Evolutionary conservation across 805 yeast genomes (phyloP).

Genomic region (Lipomyces chichibuensis): DNA sequence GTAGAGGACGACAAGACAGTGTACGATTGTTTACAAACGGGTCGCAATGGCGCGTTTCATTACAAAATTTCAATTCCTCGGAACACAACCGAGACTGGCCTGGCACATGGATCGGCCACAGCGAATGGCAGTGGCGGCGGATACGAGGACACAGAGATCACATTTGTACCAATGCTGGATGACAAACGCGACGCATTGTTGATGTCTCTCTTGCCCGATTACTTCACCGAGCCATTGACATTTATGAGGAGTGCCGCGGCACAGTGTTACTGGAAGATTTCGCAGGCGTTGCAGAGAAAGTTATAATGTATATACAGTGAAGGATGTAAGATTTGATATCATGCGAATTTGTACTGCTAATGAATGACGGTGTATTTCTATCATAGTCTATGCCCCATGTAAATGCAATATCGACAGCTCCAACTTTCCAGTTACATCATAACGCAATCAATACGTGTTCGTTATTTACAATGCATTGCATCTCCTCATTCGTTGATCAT

Average conservation of each 20-base stretch:
- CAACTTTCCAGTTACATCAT: background rate
- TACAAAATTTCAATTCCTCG: constrained; percentile 35
- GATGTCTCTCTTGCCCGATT: constrained; percentile 37
- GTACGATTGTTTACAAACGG: constrained; percentile 40
- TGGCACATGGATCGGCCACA: constrained; percentile 2
- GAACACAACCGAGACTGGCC: background rate
- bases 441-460: background rate
- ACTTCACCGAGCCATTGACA: constrained; percentile 40
- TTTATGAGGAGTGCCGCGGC: constrained; percentile 37
- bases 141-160: constrained; percentile 35
- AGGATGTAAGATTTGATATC: background rate
- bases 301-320: background rate
- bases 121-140: constrained; percentile 11
- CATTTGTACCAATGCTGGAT: constrained; percentile 38
- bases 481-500: background rate
- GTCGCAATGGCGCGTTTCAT: constrained; percentile 40
- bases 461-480: background rate
- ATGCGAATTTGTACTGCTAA: background rate
- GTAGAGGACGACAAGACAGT: constrained; percentile 26
- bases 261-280: constrained; percentile 39
- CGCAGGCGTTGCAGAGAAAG: constrained; percentile 38
- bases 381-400: background rate
- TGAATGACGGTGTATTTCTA: background rate
- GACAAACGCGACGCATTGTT: constrained; percentile 33
- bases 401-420: constrained; percentile 4